phyloP scores from a whole-genome alignment of 2,329 filamentous ascomycete genomes.

The Cercospora sp. region DNA sequence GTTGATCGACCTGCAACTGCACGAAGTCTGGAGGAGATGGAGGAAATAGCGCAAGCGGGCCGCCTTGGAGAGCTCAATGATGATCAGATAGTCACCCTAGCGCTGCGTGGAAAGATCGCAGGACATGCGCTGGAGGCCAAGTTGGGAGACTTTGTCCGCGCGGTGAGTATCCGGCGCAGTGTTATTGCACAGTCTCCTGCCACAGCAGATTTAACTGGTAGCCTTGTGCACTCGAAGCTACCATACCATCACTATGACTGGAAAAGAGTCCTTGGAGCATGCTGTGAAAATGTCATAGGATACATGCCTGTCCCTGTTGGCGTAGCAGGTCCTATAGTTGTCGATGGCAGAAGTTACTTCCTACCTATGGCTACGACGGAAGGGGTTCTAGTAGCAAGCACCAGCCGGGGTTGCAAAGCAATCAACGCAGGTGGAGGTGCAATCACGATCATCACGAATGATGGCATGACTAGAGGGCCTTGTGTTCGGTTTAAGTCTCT shows the following conservation, averaged over 20 bases:
- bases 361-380: constrained; percentile 98
- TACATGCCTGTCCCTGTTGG: constrained; percentile 92
- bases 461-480: constrained; percentile 97
- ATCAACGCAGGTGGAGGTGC: constrained; percentile 96
- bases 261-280: constrained; percentile 89
- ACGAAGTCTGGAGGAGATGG: constrained; percentile 69
- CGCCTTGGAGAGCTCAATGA: constrained; percentile 75
- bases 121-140: constrained; percentile 94
- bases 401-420: constrained; percentile 91
- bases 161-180: constrained; percentile 86
- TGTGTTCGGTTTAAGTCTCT: constrained; percentile 90
- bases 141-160: constrained; percentile 84
- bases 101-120: constrained; percentile 86
- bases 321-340: constrained; percentile 88
- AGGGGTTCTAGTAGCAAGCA: constrained; percentile 91
- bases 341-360: constrained; percentile 95
- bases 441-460: constrained; percentile 83
- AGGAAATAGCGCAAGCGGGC: constrained; percentile 77
- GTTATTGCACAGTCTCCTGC: constrained; percentile 84
- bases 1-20: constrained; percentile 29
- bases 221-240: constrained; percentile 79
- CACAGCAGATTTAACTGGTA: constrained; percentile 71
- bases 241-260: constrained; percentile 94
- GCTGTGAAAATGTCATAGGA: constrained; percentile 97
- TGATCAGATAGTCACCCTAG: constrained; percentile 79